Evolutionary conservation across 1,284 basidiomycete species (phyloP), one percentile per base, ranked within the genome.

Genomic region (Boletellus deceptivus): DNA sequence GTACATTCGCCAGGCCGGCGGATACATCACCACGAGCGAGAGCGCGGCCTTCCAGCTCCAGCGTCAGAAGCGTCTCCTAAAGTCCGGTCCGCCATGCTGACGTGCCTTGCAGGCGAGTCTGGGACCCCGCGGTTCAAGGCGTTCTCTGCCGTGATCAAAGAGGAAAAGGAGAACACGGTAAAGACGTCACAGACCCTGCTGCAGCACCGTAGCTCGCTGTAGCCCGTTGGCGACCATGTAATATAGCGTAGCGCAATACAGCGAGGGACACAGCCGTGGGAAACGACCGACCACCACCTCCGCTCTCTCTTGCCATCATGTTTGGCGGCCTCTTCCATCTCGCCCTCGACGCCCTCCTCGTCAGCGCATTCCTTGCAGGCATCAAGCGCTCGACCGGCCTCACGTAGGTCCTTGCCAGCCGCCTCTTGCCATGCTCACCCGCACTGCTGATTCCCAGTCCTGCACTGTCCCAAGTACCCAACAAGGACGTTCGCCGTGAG

Each of bases 401-500:
- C 56, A 89, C 89, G 89, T 90, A 71, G 54, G 86, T 74, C 14
- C 35, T 9, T 20, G 1, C 2, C 3, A 14, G 10, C 33, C 44
- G 11, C 22, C 2, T 2, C 10, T 8, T 8, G 11, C 18, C 6
- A 25, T 20, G 20, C 53, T 67, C 48, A 66, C n/a, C n/a, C n/a
- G n/a, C n/a, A n/a, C 18, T n/a, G 16, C 36, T 0, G 2, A 17
- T 0, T 16, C 24, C 1, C 56, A 90, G 87, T 20, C 88, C 84
- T 46, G 83, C 82, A 20, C 66, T 92, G 14, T 70, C 78, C 1
- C 79, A 80, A 61, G 83, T 92, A 1, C 84, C 86, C 9, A 91
- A 91, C 75, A 92, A 92, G 65, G 89, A 92, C 59, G 64, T 91
- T 31, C 82, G 89, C 37, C 84, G 89, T 91, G 66, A 71, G 89